A percentile compares a stretch with the other conserved stretches of the same genome.
Conservation (phyloP, 2,329 filamentous ascomycete species). For the Nakataea oryzae region DNA sequence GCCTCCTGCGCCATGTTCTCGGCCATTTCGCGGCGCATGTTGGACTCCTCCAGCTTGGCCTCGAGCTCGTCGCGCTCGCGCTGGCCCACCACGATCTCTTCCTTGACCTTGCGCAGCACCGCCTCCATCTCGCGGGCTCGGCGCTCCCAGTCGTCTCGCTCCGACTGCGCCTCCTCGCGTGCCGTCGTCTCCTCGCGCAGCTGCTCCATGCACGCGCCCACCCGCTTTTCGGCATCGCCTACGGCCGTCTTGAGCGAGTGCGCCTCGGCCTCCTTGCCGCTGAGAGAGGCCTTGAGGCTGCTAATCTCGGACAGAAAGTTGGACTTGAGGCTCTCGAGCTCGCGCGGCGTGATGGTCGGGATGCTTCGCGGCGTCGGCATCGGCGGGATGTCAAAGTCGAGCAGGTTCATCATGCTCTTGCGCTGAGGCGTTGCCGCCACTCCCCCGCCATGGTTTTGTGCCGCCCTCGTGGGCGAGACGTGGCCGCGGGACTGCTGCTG, state of each 20-base stretch:
- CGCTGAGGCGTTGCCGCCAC: slow-evolving; percentile 31
- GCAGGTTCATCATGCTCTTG: slow-evolving; percentile 52
- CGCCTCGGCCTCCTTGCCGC: slow-evolving; percentile 88
- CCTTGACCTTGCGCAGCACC: slow-evolving; percentile 67
- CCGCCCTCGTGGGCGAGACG: slow-evolving; percentile 25
- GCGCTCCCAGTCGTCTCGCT: slow-evolving; percentile 76
- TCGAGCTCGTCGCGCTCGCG: slow-evolving; percentile 73
- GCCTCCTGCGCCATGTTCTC: slow-evolving; percentile 69
- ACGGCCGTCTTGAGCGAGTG: slow-evolving; percentile 79
- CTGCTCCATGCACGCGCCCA: slow-evolving; percentile 75
- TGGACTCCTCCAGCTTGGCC: slow-evolving; percentile 64
- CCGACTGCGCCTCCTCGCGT: slow-evolving; percentile 62
- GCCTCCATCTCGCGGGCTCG: slow-evolving; percentile 78
- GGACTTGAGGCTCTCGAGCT: slow-evolving; percentile 88
- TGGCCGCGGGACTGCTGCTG: slow-evolving; percentile 13
- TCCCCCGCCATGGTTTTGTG: slow-evolving; percentile 10
- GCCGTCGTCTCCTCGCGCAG: slow-evolving; percentile 65
- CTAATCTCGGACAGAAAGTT: slow-evolving; percentile 87
- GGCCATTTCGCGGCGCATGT: slow-evolving; percentile 62
- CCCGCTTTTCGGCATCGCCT: slow-evolving; percentile 81
- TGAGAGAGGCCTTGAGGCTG: slow-evolving; percentile 82
- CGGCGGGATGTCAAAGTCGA: slow-evolving; percentile 91
- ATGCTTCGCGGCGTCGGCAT: slow-evolving; percentile 86
- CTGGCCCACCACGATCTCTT: slow-evolving; percentile 69
- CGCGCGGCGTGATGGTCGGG: slow-evolving; percentile 81